These are phyloP conservation scores for Hypomontagnella submonticulosa DNA, from an alignment of 495 filamentous ascomycete species.

Conservation along the genomic window DNA sequence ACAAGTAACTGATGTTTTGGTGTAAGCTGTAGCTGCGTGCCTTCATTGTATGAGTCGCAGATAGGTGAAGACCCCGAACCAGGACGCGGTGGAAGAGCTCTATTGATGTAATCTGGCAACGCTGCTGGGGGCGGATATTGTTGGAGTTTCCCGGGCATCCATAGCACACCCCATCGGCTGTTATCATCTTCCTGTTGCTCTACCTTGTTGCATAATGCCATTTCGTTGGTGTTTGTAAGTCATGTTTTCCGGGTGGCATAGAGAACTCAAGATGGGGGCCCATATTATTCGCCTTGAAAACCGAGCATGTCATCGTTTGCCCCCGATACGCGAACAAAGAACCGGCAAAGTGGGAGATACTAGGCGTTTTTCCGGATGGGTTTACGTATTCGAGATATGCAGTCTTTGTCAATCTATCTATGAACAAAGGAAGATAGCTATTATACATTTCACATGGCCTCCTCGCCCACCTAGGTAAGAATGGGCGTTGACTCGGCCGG, in stretches of 20 bases:
- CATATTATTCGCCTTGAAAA: not conserved
- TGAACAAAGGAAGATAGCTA: slow-evolving; percentile 9
- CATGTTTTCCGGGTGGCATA: not conserved
- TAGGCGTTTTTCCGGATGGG: slow-evolving; percentile 10
- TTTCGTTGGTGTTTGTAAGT: slow-evolving; percentile 1
- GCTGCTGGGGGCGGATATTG: slow-evolving; percentile 31
- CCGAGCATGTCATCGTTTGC: not conserved
- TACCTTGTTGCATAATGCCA: slow-evolving; percentile 21
- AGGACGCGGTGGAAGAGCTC: slow-evolving; percentile 35
- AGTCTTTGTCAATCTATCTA: slow-evolving; percentile 7
- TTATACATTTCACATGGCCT: too few species aligned
- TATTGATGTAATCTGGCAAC: slow-evolving; percentile 33
- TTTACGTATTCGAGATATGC: not conserved
- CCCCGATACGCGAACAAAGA: slow-evolving; percentile 5
- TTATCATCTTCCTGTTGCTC: not conserved
- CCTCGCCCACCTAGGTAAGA: too few species aligned
- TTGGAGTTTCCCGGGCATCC: not conserved
- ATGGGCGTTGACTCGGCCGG: too few species aligned
- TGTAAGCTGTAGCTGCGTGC: not conserved
- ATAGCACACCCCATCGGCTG: not conserved
- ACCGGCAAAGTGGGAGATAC: not conserved
- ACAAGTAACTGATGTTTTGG: not conserved
- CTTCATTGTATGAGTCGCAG: slow-evolving; percentile 3
- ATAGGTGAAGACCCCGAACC: slow-evolving; percentile 16
- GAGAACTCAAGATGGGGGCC: not conserved